Evolutionary conservation across 2,329 filamentous ascomycete genomes (phyloP), one percentile per base, ranked within the genome.

Genomic region (Neoarthrinium moseri): DNA sequence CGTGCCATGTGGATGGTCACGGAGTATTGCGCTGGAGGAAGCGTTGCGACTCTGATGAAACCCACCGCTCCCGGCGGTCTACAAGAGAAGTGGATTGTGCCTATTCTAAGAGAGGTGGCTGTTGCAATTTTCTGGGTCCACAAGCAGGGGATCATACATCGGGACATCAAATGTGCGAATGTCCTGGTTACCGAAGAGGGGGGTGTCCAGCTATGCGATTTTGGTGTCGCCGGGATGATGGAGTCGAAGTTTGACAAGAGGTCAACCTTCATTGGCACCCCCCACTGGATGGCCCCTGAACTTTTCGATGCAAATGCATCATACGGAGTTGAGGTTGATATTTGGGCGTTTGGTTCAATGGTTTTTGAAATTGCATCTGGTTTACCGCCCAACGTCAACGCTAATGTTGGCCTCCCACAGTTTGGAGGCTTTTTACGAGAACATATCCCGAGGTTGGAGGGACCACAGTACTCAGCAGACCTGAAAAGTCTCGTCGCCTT

Each of bases 1-100:
- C 84, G 87, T 55, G 81, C 89, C 49, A 84, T 95, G 70, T 95
- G 89, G 89, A 89, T 94, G 72, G 82, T 94, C 46, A 91, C 87
- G 48, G 88, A 94, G 67, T 91, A 91, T 64, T 91, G 89, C 57
- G 87, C 86, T 5, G 89, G 89, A 51, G 89, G 89, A 39, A 94
- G 89, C 63, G 85, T 95, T 63, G 85, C 80, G 53, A 91, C 78
- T 50, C 77, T 80, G 48, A 84, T 85, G 82, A 81, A 78, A 60
- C 82, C 84, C n/a, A 86, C 80, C 1, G 73, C 76, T 3, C 81
- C 81, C 0, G 79, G 78, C 2, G 83, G 83, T 2, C 66, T 87
- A n/a, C 77, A 81, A 56, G 84, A 87, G 68, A 85, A 82, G 61
- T 86, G 80, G 77, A 85, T 87, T 46, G 78, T 84, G 12, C 79